Conservation (phyloP, 2,329 filamentous ascomycete genomes). For the Claviceps sp. region DNA sequence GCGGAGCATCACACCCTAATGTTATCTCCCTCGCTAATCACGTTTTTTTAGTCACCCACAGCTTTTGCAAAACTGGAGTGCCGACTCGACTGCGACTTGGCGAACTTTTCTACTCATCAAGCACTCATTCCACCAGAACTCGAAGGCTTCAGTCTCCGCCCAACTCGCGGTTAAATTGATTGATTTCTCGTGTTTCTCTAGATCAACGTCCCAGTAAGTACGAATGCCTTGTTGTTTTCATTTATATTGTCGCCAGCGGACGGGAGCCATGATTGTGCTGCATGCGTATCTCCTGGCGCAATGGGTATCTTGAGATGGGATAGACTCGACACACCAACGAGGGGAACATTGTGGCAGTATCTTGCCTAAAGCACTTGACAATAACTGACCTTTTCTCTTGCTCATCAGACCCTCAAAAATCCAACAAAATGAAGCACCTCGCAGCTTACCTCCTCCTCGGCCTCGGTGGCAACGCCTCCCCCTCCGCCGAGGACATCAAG, state of each 20-base stretch:
- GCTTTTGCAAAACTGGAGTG: constrained; percentile 16
- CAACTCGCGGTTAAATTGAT: constrained; percentile 99
- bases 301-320: no score
- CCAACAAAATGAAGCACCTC: constrained; percentile 95
- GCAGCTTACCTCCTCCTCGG: constrained; percentile 96
- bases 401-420: background rate
- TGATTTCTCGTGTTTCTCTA: constrained; percentile 77
- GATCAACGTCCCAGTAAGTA: constrained; percentile 22
- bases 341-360: no score
- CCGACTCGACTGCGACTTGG: constrained; percentile 11
- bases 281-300: no score
- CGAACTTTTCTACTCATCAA: constrained; percentile 15
- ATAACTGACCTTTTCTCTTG: background rate
- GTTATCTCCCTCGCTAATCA: constrained; percentile 12
- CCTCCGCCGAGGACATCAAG: constrained; percentile 78
- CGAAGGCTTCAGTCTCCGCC: constrained; percentile 99
- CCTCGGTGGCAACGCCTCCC: constrained; percentile 84
- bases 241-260: background rate
- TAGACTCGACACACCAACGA: no score
- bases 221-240: background rate
- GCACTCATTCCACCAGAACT: constrained; percentile 47
- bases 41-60: constrained; percentile 21
- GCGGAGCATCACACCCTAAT: constrained; percentile 12
- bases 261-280: no score
- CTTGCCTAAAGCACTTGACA: background rate